Conservation (phyloP, 805 yeast species). For the Wickerhamiella kurtzmanii region DNA sequence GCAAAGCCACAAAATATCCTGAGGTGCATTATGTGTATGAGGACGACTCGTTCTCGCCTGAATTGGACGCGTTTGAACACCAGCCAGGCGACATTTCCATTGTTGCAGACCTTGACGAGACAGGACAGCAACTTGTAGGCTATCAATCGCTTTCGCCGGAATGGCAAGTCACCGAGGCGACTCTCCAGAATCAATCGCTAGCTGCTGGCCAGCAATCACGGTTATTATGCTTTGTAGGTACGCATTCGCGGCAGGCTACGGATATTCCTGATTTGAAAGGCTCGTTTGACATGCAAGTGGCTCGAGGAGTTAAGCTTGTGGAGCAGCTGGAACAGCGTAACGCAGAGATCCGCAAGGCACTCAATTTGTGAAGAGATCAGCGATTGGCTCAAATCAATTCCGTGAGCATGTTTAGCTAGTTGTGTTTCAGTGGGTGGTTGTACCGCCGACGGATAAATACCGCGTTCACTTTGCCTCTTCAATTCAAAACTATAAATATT, state of each 20-base stretch:
- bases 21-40: slow-evolving; percentile 27
- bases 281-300: slow-evolving; percentile 10
- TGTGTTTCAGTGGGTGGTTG: too few species aligned
- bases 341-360: slow-evolving; percentile 9
- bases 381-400: too few species aligned
- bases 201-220: slow-evolving; percentile 10
- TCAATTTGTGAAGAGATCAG: slow-evolving; percentile 2
- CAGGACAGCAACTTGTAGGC: slow-evolving; percentile 21
- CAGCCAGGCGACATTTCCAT: slow-evolving; percentile 23
- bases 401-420: too few species aligned
- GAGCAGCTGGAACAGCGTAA: slow-evolving; percentile 15
- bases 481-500: too few species aligned
- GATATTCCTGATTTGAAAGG: slow-evolving; percentile 15
- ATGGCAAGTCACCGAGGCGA: slow-evolving; percentile 26
- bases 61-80: slow-evolving; percentile 24
- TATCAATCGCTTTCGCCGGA: slow-evolving; percentile 26
- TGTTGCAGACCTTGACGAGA: slow-evolving; percentile 27
- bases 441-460: too few species aligned
- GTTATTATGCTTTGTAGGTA: slow-evolving; percentile 13
- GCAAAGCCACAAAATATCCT: slow-evolving; percentile 23
- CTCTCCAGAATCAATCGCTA: slow-evolving; percentile 15
- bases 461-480: too few species aligned
- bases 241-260: slow-evolving; percentile 12
- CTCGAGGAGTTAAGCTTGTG: slow-evolving; percentile 9
- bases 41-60: slow-evolving; percentile 27